Conservation (phyloP, 305 asterid genomes). For the Andrographis paniculata region DNA sequence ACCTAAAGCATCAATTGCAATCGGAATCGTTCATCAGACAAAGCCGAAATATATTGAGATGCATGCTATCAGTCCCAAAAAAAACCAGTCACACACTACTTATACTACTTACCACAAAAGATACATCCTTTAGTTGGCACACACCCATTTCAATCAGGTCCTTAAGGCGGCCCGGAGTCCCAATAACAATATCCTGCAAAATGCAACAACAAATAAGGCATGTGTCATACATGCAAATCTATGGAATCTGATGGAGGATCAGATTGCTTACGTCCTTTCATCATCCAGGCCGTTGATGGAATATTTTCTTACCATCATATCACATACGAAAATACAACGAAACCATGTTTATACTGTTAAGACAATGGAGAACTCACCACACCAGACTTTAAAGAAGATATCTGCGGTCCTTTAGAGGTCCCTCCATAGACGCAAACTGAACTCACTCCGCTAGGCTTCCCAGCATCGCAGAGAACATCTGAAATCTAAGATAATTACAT, state of each 20-base stretch:
- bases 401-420: constrained; percentile 83
- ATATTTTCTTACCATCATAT: too few relatives aligned
- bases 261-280: too few relatives aligned
- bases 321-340: too few relatives aligned
- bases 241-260: neutral
- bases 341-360: too few relatives aligned
- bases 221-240: neutral
- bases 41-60: too few relatives aligned
- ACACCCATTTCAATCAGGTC: constrained; percentile 92
- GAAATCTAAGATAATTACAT: constrained; percentile 44
- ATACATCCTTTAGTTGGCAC: constrained; percentile 67
- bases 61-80: neutral
- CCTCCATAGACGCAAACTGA: constrained; percentile 95
- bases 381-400: constrained; percentile 78
- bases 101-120: constrained; percentile 70
- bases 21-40: neutral
- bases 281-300: too few relatives aligned
- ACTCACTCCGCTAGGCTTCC: constrained; percentile 64
- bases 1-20: constrained; percentile 40
- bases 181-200: constrained; percentile 87
- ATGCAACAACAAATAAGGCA: constrained; percentile 10
- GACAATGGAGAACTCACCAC: constrained; percentile 81
- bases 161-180: constrained; percentile 93
- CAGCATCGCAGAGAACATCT: constrained; percentile 89
- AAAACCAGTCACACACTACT: constrained; percentile 7